phyloP scores from a whole-genome alignment of 257 asterid species.

The Galeopsis tetrahit region DNA sequence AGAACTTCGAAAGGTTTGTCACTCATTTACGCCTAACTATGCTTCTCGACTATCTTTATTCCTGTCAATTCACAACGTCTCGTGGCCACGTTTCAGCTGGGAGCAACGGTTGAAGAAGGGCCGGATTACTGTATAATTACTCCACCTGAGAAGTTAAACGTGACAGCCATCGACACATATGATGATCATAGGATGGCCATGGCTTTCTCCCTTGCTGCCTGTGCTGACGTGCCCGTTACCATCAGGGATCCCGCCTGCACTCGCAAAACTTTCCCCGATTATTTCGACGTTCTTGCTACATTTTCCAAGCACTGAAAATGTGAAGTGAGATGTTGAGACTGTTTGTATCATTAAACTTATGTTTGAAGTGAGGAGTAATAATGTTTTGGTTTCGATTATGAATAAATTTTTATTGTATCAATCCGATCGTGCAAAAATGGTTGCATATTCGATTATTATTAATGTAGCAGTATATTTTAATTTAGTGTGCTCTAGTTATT shows the following conservation, averaged over 20 bases:
- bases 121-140: slow-evolving; percentile 90
- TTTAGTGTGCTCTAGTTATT: no score
- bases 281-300: slow-evolving; percentile 74
- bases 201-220: slow-evolving; percentile 98
- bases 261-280: slow-evolving; percentile 94
- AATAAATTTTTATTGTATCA: neutral
- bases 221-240: slow-evolving; percentile 90
- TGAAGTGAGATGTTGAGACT: slow-evolving; percentile 31
- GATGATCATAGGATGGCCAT: slow-evolving; percentile 99
- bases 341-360: slow-evolving; percentile 37
- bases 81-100: slow-evolving; percentile 57
- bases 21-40: neutral
- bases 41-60: neutral
- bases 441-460: neutral
- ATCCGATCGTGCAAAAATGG: neutral
- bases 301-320: slow-evolving; percentile 62
- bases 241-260: slow-evolving; percentile 94
- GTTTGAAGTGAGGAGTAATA: slow-evolving; percentile 9
- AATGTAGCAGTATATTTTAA: no score
- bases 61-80: neutral
- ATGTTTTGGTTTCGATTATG: slow-evolving; percentile 11
- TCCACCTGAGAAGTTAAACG: slow-evolving; percentile 86
- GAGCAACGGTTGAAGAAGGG: slow-evolving; percentile 96
- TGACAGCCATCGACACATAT: slow-evolving; percentile 83
- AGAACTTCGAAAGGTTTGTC: slow-evolving; percentile 84